Base-by-base conservation (phyloP, 2,329 filamentous ascomycete species). In the Talaromyces funiculosus region DNA sequence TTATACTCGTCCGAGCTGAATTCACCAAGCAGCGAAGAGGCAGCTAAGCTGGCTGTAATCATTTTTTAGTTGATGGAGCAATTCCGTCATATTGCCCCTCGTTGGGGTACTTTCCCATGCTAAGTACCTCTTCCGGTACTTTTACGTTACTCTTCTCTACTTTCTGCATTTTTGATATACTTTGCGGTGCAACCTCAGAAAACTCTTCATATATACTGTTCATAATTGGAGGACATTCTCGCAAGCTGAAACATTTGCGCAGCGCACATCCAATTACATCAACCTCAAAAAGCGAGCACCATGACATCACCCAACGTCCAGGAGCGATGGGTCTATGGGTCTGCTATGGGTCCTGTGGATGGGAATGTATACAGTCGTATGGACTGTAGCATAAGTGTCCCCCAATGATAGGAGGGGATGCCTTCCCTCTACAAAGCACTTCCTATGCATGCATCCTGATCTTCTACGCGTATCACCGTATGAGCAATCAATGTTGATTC, bases 51-150 rank as follows among this genome's bases (percentile, higher is more conserved):
- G 22, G 20, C 16, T 45, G 42, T 20, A 26, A 16, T 37, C 5
- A 26, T 29, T 47, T 47, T 8, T 26, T 9, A 29, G 16, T 31
- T 61, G 53, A 54, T 43, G 57, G 60, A 61, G 57, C 22, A n/a
- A 61, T 61, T 42, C 60, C 55, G 60, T 61, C 60, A 61, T 61
- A 14, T 22, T 57, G 37, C 53, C 53, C 33, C 59, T 51, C 59
- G 20, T 40, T 26, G 33, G 43, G n/a, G 24, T 47, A 47, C 43
- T 47, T 47, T n/a, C 12, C 31, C 51, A 40, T 18, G n/a, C 18
- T n/a, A n/a, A n/a, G n/a, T n/a, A n/a, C n/a, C n/a, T n/a, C 4
- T 35, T 53, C 51, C 33, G 33, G 18, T 54, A 26, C 40, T 42
- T 42, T 22, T 5, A 42, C 38, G n/a, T 37, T n/a, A n/a, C n/a